Evolutionary conservation across 176 grass and related monocot species (phyloP), one percentile per base, ranked within the genome.

Genomic region (Rhynchospora pubera): DNA sequence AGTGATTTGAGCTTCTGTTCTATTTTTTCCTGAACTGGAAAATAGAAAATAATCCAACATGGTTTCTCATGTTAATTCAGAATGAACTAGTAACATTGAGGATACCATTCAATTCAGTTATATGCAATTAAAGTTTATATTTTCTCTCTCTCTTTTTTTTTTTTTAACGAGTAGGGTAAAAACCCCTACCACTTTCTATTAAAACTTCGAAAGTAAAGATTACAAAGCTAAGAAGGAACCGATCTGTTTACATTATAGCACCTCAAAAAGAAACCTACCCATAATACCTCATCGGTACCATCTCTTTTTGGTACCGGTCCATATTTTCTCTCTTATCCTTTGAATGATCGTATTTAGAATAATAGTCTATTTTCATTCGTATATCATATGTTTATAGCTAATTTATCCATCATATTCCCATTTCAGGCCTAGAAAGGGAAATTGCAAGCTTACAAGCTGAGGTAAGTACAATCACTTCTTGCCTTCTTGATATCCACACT

Each of bases 381-480:
- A 28, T 55, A 15, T 51, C 22, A 19, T 7, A 19, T 23, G 4
- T 77, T 82, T 10, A 50, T 53, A 71, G 43, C 48, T 86, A 62
- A 28, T 66, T 62, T 53, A 11, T 62, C 45, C 45, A 5, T 47
- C 30, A 62, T 62, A 61, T 80, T 62, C 21, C 56, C 44, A 50
- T 65, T 87, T 77, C 62, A 99, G 96, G 92, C 19, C 81, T 99
- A 0, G 96, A 95, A 84, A 95, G 91, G 77, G 96, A 99, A 66
- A 91, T 95, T 78, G 85, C 82, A 82, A 83, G 74, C 18, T 83
- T 99, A 86, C 84, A 99, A 24, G 86, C 89, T 78, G 96, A 99
- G 91, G 96, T 99, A 90, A 76, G 5, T 76, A 76, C 18, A 51
- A 2, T 16, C 48, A 56, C 28, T 19, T 21, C 71, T 52, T 74